Evolutionary conservation across 257 asterid species (phyloP), one percentile per base, ranked within the genome.

Genomic region (Plectranthus barbatus): DNA sequence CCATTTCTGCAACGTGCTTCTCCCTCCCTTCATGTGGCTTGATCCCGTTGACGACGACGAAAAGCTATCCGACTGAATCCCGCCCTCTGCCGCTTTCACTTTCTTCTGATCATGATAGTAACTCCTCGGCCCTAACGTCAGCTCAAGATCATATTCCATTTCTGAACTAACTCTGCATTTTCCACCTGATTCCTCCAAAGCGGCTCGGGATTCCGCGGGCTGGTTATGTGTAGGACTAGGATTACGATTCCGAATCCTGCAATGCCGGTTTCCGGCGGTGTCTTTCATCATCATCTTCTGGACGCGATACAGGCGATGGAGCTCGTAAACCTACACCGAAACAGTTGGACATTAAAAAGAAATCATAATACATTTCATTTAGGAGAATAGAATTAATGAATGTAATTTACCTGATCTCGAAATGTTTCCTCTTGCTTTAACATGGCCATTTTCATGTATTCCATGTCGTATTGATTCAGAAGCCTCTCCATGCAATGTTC

Each of bases 391-490:
- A 26, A 26, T 26, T 26, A 26, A 33, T 10, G 3, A 6, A 10
- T 1, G 12, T 15, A 23, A 44, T 17, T 14, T 72, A 91, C 98
- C 94, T 91, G 98, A 49, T 86, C 94, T 64, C 93, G 82, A 53
- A 92, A 92, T 14, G 86, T 84, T 75, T 89, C 91, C 70, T 92
- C 99, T 67, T 92, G 99, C 81, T 92, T 89, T 68, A 92, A 69
- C 94, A 92, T 83, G 24, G 95, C 96, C 81, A 83, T 80, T 78
- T 84, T 92, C 95, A 92, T 83, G 77, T 26, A 82, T 57, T 89
- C 95, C 79, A 70, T 89, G 62, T 92, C 96, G 64, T 77, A 76
- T 3, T 72, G 77, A 78, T 81, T 83, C 24, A 83, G 41, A 72
- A 80, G 80, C 82, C 82, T 84, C 81, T 85, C 95, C 98, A 88